phyloP scores from a whole-genome alignment of 805 yeast genomes.

The Candida verbasci region DNA sequence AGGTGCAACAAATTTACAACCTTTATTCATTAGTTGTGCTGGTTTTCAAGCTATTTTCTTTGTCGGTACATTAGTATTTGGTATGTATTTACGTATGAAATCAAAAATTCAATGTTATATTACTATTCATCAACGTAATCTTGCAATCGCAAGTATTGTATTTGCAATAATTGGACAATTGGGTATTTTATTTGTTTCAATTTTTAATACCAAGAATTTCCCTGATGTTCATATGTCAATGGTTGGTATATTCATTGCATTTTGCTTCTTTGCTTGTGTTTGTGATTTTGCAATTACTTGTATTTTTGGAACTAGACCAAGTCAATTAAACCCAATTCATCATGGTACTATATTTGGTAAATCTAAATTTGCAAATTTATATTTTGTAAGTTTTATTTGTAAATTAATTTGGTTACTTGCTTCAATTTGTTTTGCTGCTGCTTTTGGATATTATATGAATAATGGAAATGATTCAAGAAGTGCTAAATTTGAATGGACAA shows the following conservation, averaged over 20 bases:
- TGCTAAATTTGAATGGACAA: constrained; percentile 78
- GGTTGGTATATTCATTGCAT: constrained; percentile 70
- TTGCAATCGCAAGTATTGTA: constrained; percentile 39
- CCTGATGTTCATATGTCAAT: constrained; percentile 60
- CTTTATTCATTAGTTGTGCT: constrained; percentile 75
- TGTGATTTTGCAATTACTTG: constrained; percentile 35
- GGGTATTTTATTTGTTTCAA: constrained; percentile 69
- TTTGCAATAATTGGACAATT: constrained; percentile 59
- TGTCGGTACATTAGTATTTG: constrained; percentile 58
- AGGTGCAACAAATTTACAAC: constrained; percentile 84
- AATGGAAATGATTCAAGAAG: constrained; percentile 38
- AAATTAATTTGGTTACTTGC: constrained; percentile 63
- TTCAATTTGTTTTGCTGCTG: constrained; percentile 65
- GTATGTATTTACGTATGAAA: constrained; percentile 54
- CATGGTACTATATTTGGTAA: constrained; percentile 37
- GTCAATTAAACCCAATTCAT: constrained; percentile 33
- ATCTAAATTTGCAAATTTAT: constrained; percentile 33
- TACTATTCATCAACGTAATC: constrained; percentile 35
- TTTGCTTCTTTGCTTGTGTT: constrained; percentile 49
- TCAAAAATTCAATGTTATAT: constrained; percentile 54
- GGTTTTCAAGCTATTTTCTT: constrained; percentile 76
- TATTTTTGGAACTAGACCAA: constrained; percentile 35
- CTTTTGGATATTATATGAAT: constrained; percentile 50
- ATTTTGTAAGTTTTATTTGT: constrained; percentile 45
- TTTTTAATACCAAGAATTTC: constrained; percentile 61